Conservation (phyloP, 2,329 filamentous ascomycete genomes). For the Fusarium chuoi region DNA sequence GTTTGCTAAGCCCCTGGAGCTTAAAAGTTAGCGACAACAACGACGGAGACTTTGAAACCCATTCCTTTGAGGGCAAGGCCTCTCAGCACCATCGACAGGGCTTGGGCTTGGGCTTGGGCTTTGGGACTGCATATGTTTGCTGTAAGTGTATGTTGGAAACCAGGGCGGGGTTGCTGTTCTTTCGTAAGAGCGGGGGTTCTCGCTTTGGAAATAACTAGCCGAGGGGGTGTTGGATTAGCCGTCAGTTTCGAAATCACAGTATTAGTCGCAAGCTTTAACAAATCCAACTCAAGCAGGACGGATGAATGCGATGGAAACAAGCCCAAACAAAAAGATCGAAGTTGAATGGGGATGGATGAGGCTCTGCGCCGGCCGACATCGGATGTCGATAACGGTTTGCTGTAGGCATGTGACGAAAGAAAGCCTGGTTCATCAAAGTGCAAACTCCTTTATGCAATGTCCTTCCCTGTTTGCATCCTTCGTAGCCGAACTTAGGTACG, state of each 20-base stretch:
- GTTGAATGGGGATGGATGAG: not conserved
- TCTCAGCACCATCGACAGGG: too few species aligned
- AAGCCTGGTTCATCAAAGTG: not conserved
- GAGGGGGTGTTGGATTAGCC: not conserved
- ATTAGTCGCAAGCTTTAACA: not conserved
- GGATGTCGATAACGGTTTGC: not conserved
- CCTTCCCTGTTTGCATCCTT: not conserved
- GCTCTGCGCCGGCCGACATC: conserved; percentile 5
- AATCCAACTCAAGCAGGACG: not conserved
- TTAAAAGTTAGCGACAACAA: not conserved
- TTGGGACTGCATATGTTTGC: not conserved
- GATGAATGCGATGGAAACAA: not conserved
- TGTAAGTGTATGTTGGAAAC: not conserved
- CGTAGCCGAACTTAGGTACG: not conserved
- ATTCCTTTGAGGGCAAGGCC: not conserved
- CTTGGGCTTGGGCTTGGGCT: not conserved
- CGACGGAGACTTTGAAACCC: not conserved
- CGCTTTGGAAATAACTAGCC: not conserved
- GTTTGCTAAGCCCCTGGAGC: conserved; percentile 12
- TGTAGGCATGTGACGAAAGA: not conserved
- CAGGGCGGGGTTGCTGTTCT: not conserved
- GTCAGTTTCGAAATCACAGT: not conserved
- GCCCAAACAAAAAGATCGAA: not conserved
- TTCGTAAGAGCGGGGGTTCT: not conserved
- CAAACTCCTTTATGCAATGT: not conserved